Evolutionary conservation across 78 protist species (phyloP), one percentile per base, ranked within the genome.

Genomic region (Emiliania huxleyi): DNA sequence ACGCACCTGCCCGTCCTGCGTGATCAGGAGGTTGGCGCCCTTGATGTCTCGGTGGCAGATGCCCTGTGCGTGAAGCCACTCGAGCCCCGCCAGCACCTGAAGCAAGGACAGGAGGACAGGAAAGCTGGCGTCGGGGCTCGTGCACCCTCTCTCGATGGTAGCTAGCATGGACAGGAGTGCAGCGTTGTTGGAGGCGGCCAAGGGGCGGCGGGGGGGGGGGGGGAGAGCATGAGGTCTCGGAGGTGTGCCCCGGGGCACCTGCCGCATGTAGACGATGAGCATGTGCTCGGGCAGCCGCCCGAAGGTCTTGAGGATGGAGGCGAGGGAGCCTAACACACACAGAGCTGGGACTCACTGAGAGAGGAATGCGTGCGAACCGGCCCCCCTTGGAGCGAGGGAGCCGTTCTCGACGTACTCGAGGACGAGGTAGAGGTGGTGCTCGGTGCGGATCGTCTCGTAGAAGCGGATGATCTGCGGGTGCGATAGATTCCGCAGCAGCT

Each of bases 401-500:
- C 99, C 99, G 46, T 97, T 97, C 87, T 96, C 97, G 23, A 97
- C 94, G 71, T 92, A 96, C 96, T 98, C 99, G 26, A 97, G 89
- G 4, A 97, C 49, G 38, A 98, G 97, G 91, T 93, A 93, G 42
- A 98, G 89, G 52, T 42, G 45, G 22, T 94, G 96, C 46, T 85
- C 92, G 40, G 93, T 90, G 23, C 81, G 49, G 62, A 88, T 87
- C 49, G 77, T 93, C 42, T 92, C 96, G 37, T 89, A 46, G 84
- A 96, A 97, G 71, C 96, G 93, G 73, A 97, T 96, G 48, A 98
- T 96, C 93, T 95, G 94, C 19, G 96, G 87, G 83, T 98, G 98
- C 62, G 94, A n/a, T n/a, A 98, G 94, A 29, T 69, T 87, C 87
- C 92, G 91, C 62, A 98, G 85, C 52, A 98, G 93, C 71, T 96